These are phyloP conservation scores for Globisporangium lucens DNA, from an alignment of 352 stramenopile genomes.

Conservation along the genomic window DNA sequence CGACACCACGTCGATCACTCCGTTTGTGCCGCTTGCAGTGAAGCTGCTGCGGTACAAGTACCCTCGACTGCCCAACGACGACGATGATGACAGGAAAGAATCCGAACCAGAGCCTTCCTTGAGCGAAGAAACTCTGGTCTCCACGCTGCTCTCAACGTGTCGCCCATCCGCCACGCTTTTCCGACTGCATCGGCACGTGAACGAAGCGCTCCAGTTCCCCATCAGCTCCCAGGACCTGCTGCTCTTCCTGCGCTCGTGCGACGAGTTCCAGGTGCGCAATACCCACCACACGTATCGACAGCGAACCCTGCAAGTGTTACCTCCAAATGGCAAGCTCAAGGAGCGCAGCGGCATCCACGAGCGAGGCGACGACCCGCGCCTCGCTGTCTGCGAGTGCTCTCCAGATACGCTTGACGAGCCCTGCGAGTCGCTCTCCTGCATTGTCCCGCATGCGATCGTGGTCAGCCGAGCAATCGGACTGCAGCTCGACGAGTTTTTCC, in stretches of 20 bases:
- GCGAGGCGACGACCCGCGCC: constrained; percentile 28
- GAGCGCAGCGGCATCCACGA: constrained; percentile 11
- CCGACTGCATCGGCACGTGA: constrained; percentile 51
- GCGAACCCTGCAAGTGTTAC: constrained; percentile 17
- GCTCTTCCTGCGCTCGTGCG: constrained; percentile 30
- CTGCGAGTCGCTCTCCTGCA: constrained; percentile 52
- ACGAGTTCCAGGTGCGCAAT: constrained; percentile 39
- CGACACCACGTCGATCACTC: constrained; percentile 39
- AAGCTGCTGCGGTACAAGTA: constrained; percentile 49
- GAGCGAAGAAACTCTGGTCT: constrained; percentile 31
- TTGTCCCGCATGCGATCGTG: constrained; percentile 53
- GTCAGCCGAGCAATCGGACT: constrained; percentile 27
- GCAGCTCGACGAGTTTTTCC: constrained; percentile 13
- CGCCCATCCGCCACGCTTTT: constrained; percentile 59
- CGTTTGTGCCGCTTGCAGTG: constrained; percentile 40
- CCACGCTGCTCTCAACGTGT: constrained; percentile 35
- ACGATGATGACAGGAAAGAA: background rate
- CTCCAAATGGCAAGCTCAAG: constrained; percentile 2
- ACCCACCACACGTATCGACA: constrained; percentile 30
- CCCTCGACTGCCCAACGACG: constrained; percentile 34
- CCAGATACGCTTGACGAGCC: constrained; percentile 25
- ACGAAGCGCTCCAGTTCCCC: constrained; percentile 40
- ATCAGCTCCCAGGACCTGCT: constrained; percentile 43
- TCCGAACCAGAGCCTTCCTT: constrained; percentile 14
- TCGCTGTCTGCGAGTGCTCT: constrained; percentile 43